Evolutionary conservation across 2,329 filamentous ascomycete species (phyloP).

Genomic region (Metarhizium rileyi): DNA sequence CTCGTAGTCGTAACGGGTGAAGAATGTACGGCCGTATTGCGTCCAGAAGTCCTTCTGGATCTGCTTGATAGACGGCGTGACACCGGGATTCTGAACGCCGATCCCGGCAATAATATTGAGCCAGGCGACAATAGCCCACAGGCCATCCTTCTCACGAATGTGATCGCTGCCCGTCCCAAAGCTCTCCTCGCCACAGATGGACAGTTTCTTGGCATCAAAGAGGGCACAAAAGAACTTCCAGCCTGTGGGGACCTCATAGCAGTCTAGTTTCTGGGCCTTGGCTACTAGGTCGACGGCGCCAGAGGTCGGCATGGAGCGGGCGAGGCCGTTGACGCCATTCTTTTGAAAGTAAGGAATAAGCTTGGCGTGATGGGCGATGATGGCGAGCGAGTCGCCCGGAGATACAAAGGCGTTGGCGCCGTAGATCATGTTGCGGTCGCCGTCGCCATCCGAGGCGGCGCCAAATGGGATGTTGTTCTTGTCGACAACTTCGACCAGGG

Average conservation of each 20-base stretch:
- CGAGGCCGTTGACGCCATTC: constrained; percentile 89
- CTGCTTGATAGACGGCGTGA: constrained; percentile 84
- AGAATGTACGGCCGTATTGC: constrained; percentile 94
- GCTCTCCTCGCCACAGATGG: constrained; percentile 96
- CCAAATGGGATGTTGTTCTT: constrained; percentile 89
- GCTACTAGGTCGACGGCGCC: constrained; percentile 93
- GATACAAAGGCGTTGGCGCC: constrained; percentile 94
- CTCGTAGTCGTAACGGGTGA: constrained; percentile 98
- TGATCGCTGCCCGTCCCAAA: constrained; percentile 98
- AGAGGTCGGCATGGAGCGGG: constrained; percentile 95
- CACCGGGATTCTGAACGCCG: constrained; percentile 67
- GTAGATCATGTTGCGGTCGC: constrained; percentile 99
- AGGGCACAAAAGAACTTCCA: constrained; percentile 99
- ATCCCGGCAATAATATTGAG: constrained; percentile 96
- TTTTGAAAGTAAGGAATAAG: constrained; percentile 98
- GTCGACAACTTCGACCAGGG: constrained; percentile 87
- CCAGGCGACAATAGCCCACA: constrained; percentile 97
- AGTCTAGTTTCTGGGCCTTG: constrained; percentile 81
- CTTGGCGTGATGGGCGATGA: constrained; percentile 93
- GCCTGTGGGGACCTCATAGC: constrained; percentile 95
- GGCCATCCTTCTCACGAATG: constrained; percentile 96
- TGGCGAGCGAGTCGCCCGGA: constrained; percentile 91
- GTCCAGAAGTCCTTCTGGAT: constrained; percentile 98
- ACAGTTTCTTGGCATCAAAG: constrained; percentile 90
- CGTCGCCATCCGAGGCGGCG: constrained; percentile 91